These are phyloP conservation scores for Trichosanthes truncata DNA, from an alignment of 306 rosid genomes.

Conservation along the genomic window DNA sequence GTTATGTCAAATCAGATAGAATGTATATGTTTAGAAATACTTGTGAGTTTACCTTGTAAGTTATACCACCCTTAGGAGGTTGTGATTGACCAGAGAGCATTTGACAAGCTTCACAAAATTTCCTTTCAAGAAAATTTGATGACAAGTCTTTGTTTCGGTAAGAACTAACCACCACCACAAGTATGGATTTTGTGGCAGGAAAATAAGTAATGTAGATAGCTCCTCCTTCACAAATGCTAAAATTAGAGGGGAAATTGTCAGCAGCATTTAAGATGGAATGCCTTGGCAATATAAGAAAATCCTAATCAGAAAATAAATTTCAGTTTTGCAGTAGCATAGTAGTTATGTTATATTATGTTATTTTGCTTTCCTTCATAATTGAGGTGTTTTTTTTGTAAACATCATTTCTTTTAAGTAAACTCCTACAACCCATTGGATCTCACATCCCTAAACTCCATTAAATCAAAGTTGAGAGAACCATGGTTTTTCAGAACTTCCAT, in stretches of 20 bases:
- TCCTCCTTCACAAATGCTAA: slow-evolving; percentile 81
- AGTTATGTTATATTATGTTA: no score
- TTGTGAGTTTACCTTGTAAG: slow-evolving; percentile 41
- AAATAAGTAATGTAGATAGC: slow-evolving; percentile 69
- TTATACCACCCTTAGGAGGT: slow-evolving; percentile 39
- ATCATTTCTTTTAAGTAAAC: no score
- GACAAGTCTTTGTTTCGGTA: slow-evolving; percentile 83
- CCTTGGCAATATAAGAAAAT: background rate
- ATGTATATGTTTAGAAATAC: background rate
- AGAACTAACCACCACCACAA: slow-evolving; percentile 74
- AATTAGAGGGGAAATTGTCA: slow-evolving; percentile 6
- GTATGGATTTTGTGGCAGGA: slow-evolving; percentile 56
- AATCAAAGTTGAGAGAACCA: background rate
- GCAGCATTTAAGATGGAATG: background rate
- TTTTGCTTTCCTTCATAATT: no score
- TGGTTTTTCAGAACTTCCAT: background rate
- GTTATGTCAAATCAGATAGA: background rate
- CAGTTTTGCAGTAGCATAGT: background rate
- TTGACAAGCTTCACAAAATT: slow-evolving; percentile 75
- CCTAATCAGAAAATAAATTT: background rate
- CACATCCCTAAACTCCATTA: background rate
- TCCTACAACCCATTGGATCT: background rate
- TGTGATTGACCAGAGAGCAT: slow-evolving; percentile 52
- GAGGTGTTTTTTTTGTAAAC: background rate
- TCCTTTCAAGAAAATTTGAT: slow-evolving; percentile 62